These are phyloP conservation scores for Penicillium bialowiezense DNA, from an alignment of 495 filamentous ascomycete species.

Conservation along the genomic window DNA sequence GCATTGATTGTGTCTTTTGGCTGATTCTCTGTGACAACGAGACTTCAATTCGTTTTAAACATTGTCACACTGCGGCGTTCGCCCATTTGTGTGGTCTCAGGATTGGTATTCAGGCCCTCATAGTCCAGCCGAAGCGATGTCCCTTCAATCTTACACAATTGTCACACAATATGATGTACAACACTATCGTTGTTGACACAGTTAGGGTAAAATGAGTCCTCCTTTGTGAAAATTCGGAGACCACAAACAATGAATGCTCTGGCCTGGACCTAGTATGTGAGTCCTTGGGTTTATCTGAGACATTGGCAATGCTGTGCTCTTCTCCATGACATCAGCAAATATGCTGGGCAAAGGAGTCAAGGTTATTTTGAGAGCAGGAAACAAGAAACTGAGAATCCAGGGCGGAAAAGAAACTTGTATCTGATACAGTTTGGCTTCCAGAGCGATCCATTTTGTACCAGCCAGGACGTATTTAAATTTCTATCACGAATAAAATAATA, in stretches of 20 bases:
- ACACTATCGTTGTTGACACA: background rate
- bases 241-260: background rate
- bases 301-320: background rate
- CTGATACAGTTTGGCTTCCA: conserved; percentile 10
- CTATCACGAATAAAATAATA: conserved; percentile 21
- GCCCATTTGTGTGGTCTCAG: background rate
- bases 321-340: background rate
- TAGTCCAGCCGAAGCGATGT: conserved; percentile 1
- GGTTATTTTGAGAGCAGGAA: no score
- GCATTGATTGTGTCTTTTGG: background rate
- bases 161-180: conserved; percentile 11
- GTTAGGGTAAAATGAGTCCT: background rate
- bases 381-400: background rate
- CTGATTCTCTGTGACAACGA: background rate
- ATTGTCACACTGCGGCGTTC: background rate
- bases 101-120: background rate
- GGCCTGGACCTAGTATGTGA: background rate
- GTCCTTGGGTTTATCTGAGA: background rate
- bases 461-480: conserved; percentile 17
- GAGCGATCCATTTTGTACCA: conserved; percentile 10
- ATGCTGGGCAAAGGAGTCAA: background rate
- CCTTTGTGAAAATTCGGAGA: background rate
- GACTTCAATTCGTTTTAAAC: background rate
- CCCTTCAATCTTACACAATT: conserved; percentile 7
- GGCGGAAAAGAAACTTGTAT: background rate